Conservation (phyloP, 1,284 basidiomycete species). For the Schizophyllum commune region DNA sequence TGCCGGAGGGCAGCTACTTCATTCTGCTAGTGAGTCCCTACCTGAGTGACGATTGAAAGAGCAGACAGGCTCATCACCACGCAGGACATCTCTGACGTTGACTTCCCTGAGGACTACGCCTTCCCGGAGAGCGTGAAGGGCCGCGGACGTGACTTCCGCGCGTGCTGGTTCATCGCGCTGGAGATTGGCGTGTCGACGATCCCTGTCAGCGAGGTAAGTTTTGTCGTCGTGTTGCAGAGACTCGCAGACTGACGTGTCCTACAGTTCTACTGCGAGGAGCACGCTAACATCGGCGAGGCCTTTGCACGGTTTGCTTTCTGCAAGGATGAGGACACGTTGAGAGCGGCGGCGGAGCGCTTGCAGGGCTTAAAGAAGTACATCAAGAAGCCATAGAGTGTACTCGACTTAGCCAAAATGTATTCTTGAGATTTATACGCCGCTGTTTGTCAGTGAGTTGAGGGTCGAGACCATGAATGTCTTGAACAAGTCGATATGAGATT, state of each 20-base stretch:
- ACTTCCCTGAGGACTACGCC: conserved; percentile 79
- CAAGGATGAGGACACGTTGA: conserved; percentile 83
- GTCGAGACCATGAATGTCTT: too few species aligned
- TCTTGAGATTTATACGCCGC: neutral
- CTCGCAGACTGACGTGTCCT: conserved; percentile 3
- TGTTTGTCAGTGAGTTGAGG: too few species aligned
- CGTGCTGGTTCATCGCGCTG: conserved; percentile 87
- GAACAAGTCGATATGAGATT: too few species aligned
- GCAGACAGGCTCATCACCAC: conserved; percentile 8
- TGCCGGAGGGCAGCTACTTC: conserved; percentile 88
- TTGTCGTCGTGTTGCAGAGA: conserved; percentile 1
- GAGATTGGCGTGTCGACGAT: conserved; percentile 88
- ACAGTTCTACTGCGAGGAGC: conserved; percentile 86
- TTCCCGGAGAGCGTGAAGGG: conserved; percentile 74
- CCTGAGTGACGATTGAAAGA: neutral
- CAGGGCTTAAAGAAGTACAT: conserved; percentile 69
- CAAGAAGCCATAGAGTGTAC: conserved; percentile 11
- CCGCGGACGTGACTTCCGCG: conserved; percentile 85
- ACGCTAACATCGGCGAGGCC: conserved; percentile 77
- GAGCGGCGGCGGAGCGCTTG: conserved; percentile 70
- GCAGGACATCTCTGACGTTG: conserved; percentile 76
- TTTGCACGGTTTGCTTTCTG: conserved; percentile 91
- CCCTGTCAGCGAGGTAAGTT: conserved; percentile 82
- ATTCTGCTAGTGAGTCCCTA: conserved; percentile 60
- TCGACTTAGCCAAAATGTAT: neutral